Percentiles rank a stretch among this genome's conserved stretches.
Evolutionary conservation across 2,329 filamentous ascomycete species (phyloP).

Genomic region (Ceratocystis cubensis): DNA sequence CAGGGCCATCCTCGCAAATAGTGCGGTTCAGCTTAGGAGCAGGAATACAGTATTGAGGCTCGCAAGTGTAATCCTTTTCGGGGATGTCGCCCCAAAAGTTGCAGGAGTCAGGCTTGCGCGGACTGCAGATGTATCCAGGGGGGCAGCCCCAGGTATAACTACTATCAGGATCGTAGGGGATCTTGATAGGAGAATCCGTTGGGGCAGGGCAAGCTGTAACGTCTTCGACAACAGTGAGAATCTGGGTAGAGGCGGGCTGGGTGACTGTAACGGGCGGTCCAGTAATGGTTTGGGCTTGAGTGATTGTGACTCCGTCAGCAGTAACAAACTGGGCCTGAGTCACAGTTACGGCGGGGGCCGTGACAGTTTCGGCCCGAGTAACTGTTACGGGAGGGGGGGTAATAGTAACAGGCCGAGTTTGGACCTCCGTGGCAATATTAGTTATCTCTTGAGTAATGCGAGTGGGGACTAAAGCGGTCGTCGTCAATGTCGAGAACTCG

Average conservation of each 20-base stretch:
- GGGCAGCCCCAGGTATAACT: slow-evolving; percentile 42
- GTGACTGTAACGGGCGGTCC: slow-evolving; percentile 27
- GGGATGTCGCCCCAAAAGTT: slow-evolving; percentile 41
- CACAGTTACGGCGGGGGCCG: slow-evolving; percentile 20
- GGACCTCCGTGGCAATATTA: slow-evolving; percentile 18
- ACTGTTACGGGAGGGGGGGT: slow-evolving; percentile 22
- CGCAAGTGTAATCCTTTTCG: slow-evolving; percentile 35
- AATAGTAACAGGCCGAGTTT: slow-evolving; percentile 26
- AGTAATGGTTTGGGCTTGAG: slow-evolving; percentile 26
- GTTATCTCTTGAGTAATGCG: slow-evolving; percentile 19
- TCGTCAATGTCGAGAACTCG: slow-evolving; percentile 23
- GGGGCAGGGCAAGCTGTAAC: slow-evolving; percentile 23
- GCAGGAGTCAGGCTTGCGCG: slow-evolving; percentile 38
- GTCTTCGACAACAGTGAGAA: slow-evolving; percentile 25
- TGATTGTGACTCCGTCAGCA: slow-evolving; percentile 19
- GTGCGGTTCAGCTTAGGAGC: slow-evolving; percentile 29
- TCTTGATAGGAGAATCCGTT: slow-evolving; percentile 30
- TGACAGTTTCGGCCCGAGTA: slow-evolving; percentile 20
- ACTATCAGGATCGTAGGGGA: slow-evolving; percentile 29
- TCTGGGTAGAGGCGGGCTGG: slow-evolving; percentile 24
- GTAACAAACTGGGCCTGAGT: slow-evolving; percentile 15
- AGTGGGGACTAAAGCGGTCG: slow-evolving; percentile 19
- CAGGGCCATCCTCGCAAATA: not conserved
- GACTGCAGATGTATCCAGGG: slow-evolving; percentile 42
- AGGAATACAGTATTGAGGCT: slow-evolving; percentile 33